Percentiles rank a stretch among this genome's conserved stretches.
Evolutionary conservation across 148 eudicot genomes (phyloP).

Genomic region (Nepenthes mirabilis): DNA sequence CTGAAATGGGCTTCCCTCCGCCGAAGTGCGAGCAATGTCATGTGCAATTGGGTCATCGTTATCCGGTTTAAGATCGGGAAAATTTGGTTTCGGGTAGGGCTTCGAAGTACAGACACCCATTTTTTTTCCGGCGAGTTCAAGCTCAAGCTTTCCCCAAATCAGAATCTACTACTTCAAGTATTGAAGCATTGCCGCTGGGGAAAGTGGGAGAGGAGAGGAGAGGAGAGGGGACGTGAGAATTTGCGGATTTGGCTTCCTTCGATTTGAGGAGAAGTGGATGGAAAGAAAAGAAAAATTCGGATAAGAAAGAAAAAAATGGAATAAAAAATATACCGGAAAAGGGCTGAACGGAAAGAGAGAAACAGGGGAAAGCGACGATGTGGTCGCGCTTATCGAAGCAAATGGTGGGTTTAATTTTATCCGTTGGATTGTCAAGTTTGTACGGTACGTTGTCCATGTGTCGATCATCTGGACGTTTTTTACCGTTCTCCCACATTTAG

Average conservation of each 20-base stretch:
- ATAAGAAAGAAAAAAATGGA: too few species aligned
- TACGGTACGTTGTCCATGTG: not conserved
- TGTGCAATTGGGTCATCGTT: not conserved
- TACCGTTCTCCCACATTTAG: too few species aligned
- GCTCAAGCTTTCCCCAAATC: not conserved
- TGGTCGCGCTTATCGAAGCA: not conserved
- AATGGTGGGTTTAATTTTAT: constrained; percentile 13
- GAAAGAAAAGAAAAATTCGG: too few species aligned
- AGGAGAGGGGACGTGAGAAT: too few species aligned
- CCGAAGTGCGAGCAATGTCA: constrained; percentile 8
- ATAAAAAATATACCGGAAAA: too few species aligned
- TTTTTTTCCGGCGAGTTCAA: not conserved
- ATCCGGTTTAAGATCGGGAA: constrained; percentile 2
- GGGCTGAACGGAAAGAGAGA: not conserved
- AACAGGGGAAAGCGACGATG: too few species aligned
- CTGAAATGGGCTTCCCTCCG: not conserved
- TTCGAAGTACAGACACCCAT: constrained; percentile 71
- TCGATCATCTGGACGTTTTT: not conserved
- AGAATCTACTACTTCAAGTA: not conserved
- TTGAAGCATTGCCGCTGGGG: not conserved
- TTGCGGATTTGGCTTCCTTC: too few species aligned
- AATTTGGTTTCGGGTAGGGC: constrained; percentile 20
- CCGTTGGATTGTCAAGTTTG: constrained; percentile 7
- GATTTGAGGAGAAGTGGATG: too few species aligned
- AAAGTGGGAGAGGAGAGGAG: not conserved